Percentiles rank a stretch among this genome's conserved stretches.
Conservation (phyloP, 192 early-diverging fungal species). For the Mortierella claussenii region DNA sequence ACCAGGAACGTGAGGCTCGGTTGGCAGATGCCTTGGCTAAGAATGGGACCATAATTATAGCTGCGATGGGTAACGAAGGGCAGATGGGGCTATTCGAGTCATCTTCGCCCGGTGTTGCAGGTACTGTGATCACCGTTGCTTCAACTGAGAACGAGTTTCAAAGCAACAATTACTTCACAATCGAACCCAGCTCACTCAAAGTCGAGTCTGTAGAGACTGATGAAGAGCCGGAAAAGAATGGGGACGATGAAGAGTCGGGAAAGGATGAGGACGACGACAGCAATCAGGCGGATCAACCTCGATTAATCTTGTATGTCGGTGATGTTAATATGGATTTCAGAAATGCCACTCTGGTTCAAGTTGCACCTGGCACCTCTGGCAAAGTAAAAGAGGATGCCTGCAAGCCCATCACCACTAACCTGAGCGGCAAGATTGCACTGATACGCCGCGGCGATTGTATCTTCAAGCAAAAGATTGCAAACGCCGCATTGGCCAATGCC, state of each 20-base stretch:
- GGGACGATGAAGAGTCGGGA: constrained; percentile 10
- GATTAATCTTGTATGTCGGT: constrained; percentile 47
- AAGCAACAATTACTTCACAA: constrained; percentile 43
- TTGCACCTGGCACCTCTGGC: constrained; percentile 49
- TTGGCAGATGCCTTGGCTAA: constrained; percentile 63
- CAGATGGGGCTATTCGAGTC: constrained; percentile 68
- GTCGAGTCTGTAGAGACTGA: not conserved
- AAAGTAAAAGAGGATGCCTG: constrained; percentile 68
- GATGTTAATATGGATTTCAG: constrained; percentile 50
- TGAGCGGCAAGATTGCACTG: constrained; percentile 65
- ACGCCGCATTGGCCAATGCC: constrained; percentile 68
- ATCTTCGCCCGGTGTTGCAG: constrained; percentile 67
- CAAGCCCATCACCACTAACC: constrained; percentile 39
- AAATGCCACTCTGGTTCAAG: constrained; percentile 56
- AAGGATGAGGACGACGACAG: constrained; percentile 5
- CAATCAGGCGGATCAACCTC: constrained; percentile 9
- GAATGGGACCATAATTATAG: constrained; percentile 62
- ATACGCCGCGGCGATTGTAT: constrained; percentile 77
- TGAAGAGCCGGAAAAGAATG: not conserved
- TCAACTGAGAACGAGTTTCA: constrained; percentile 58
- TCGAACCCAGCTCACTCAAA: constrained; percentile 13
- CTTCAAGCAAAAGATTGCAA: constrained; percentile 69
- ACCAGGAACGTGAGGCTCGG: constrained; percentile 67
- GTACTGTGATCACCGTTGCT: constrained; percentile 67
- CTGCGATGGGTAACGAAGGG: constrained; percentile 76